Evolutionary conservation across 257 asterid genomes (phyloP), one percentile per base, ranked within the genome.

Genomic region (Jasminum sambac): DNA sequence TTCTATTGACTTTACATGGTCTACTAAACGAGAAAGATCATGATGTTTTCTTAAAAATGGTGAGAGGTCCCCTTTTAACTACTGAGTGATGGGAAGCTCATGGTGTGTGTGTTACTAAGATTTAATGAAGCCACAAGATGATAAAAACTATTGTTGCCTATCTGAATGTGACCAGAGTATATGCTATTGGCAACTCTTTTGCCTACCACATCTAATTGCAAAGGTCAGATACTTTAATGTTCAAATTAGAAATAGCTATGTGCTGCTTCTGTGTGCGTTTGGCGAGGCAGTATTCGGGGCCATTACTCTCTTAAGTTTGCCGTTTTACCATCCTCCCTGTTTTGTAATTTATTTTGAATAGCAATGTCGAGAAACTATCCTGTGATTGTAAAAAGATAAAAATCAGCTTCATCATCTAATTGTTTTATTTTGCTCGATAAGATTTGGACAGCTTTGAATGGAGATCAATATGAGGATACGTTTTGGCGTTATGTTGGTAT

Each of bases 361-460:
- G 36, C 11, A 13, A 55, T 21, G 34, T 55, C 13, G 14, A 21
- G 36, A 3, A 30, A 30, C 36, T 30, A 30, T 30, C 36, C 36
- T 30, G 4, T 30, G 36, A 30, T 65, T 66, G 57, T 10, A 46
- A 40, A 55, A 41, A 50, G 69, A 55, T 17, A 44, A 60, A 1
- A 30, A 19, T 16, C 44, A 58, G 39, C 48, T 69, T 38, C 63
- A 64, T 67, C 68, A 62, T 25, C 76, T 81, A 64, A 79, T 1
- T 73, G 66, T 63, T 52, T 46, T 75, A 6, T 17, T 64, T 68
- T 58, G 46, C 48, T 68, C 72, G 64, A 61, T 30, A 74, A 93
- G 99, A 83, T 95, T 67, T 95, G 98, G 96, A 89, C 98, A 84
- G 84, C 98, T 85, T 81, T 95, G 34, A 71, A 37, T 12, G 96